phyloP scores from a whole-genome alignment of 176 grass and related monocot genomes.

The Carex pumila region DNA sequence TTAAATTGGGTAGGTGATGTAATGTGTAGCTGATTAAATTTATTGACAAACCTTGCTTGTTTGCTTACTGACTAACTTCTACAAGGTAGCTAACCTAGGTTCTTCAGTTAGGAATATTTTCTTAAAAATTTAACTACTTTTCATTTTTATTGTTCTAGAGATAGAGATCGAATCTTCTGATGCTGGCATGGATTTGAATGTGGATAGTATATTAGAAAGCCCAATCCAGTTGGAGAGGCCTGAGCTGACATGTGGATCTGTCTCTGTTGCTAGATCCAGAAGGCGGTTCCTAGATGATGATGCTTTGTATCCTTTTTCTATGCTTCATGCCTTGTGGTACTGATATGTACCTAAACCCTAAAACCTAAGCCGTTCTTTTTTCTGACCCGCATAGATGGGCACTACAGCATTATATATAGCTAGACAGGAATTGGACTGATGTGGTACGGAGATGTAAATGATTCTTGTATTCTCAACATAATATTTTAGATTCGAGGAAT shows the following conservation, averaged over 20 bases:
- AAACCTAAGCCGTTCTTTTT: neutral
- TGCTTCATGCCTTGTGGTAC: neutral
- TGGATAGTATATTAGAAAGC: conserved; percentile 15
- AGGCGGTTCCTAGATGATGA: conserved; percentile 29
- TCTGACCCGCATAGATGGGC: neutral
- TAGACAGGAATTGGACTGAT: neutral
- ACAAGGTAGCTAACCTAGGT: neutral
- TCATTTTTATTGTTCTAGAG: conserved; percentile 20
- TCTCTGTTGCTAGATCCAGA: conserved; percentile 32
- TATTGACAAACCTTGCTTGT: neutral
- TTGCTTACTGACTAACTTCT: neutral
- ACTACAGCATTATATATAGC: neutral
- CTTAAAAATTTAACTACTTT: neutral
- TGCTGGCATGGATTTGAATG: conserved; percentile 17
- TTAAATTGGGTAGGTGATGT: neutral
- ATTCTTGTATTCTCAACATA: neutral
- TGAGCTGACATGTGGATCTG: conserved; percentile 17
- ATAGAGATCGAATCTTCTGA: conserved; percentile 9
- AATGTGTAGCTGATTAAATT: neutral
- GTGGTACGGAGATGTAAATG: neutral
- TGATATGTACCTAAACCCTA: neutral
- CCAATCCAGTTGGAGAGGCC: neutral
- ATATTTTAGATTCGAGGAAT: conserved; percentile 57
- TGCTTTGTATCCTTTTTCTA: conserved; percentile 61
- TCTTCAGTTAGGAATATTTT: conserved; percentile 1